A percentile compares a stretch with the other conserved stretches of the same genome.
Conservation (phyloP, 2,329 filamentous ascomycete species). For the Conoideocrella luteorostrata region DNA sequence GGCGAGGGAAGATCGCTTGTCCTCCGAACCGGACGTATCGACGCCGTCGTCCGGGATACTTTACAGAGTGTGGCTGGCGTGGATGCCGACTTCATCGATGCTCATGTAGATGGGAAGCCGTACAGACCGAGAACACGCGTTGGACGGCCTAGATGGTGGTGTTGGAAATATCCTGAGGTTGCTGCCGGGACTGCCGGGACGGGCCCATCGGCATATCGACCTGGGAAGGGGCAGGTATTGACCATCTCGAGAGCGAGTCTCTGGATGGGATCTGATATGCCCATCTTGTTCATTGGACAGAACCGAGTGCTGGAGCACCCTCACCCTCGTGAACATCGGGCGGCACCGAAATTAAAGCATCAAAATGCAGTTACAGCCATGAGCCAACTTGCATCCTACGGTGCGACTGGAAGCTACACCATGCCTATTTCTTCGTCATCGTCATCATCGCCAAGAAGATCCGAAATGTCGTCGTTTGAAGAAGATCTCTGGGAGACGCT, state of each 20-base stretch:
- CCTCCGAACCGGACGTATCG: background rate
- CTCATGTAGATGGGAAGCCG: constrained; percentile 1
- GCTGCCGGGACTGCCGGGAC: background rate
- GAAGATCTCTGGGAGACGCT: constrained; percentile 6
- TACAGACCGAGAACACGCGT: constrained; percentile 9
- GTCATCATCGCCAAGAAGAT: too few relatives aligned
- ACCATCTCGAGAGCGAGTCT: constrained; percentile 3
- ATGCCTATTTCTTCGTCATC: too few relatives aligned
- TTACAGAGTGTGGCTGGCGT: constrained; percentile 6
- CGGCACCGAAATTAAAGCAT: too few relatives aligned
- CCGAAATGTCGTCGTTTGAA: constrained; percentile 3
- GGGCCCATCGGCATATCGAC: too few relatives aligned
- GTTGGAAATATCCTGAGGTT: constrained; percentile 11
- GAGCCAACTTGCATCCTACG: background rate
- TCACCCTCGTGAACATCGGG: too few relatives aligned
- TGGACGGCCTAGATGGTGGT: constrained; percentile 7
- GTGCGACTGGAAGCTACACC: too few relatives aligned
- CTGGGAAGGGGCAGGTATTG: background rate
- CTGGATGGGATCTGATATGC: background rate
- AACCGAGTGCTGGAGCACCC: too few relatives aligned
- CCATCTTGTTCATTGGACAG: background rate
- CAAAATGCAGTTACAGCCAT: too few relatives aligned
- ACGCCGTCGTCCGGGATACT: background rate
- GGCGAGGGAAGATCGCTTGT: too few relatives aligned
- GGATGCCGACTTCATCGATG: constrained; percentile 10